phyloP scores from a whole-genome alignment of 176 grass and related monocot genomes.

The Guadua angustifolia region DNA sequence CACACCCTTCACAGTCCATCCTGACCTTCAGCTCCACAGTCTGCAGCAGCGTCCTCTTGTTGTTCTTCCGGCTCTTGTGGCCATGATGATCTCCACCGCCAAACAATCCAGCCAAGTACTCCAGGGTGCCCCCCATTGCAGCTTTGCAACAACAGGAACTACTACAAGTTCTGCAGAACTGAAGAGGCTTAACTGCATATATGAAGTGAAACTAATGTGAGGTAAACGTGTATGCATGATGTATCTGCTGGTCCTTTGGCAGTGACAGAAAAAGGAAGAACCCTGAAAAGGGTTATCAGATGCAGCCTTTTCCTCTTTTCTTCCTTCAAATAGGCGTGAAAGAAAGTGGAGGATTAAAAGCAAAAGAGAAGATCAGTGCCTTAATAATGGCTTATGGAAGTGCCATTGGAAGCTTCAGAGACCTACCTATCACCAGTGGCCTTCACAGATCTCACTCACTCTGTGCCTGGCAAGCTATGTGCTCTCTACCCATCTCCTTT shows the following conservation, averaged over 20 bases:
- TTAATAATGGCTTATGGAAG: slow-evolving; percentile 16
- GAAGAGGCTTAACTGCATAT: background rate
- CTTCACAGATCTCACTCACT: slow-evolving; percentile 8
- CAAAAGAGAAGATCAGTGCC: slow-evolving; percentile 8
- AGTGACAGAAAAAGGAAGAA: background rate
- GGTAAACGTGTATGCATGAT: background rate
- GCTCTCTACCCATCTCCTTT: slow-evolving; percentile 1
- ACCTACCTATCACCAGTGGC: background rate
- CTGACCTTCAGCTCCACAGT: slow-evolving; percentile 64
- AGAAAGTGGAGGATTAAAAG: slow-evolving; percentile 22
- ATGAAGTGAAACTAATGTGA: background rate
- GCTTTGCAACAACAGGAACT: background rate
- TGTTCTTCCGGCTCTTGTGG: slow-evolving; percentile 36
- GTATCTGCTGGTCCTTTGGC: slow-evolving; percentile 9
- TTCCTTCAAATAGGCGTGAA: background rate
- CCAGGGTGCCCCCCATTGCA: slow-evolving; percentile 47
- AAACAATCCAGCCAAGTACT: slow-evolving; percentile 51
- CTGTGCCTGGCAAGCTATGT: background rate
- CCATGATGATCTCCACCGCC: slow-evolving; percentile 41
- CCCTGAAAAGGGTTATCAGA: slow-evolving; percentile 10
- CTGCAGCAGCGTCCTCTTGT: slow-evolving; percentile 53
- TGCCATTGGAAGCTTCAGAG: slow-evolving; percentile 1
- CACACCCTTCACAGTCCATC: slow-evolving; percentile 76
- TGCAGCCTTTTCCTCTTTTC: background rate
- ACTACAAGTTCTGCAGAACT: background rate